A percentile compares a stretch with the other conserved stretches of the same genome.
Evolutionary conservation across 2,329 filamentous ascomycete species (phyloP).

Genomic region (Aspergillus sergii): DNA sequence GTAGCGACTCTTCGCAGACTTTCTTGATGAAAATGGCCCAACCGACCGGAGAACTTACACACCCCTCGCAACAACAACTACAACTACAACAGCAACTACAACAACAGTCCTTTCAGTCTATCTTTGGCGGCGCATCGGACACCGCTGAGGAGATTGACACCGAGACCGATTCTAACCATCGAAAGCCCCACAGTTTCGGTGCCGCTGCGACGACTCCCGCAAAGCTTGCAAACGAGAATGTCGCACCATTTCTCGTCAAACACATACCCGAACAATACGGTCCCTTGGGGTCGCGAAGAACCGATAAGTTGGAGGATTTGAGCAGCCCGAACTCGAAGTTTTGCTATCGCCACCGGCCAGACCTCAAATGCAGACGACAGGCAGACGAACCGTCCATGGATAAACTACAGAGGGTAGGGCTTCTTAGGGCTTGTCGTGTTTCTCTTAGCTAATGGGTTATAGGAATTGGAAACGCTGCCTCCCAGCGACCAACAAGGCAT

Average conservation of each 20-base stretch:
- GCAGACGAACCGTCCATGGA: slow-evolving; percentile 97
- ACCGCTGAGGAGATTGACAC: slow-evolving; percentile 20
- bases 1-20: not conserved
- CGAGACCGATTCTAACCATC: slow-evolving; percentile 27
- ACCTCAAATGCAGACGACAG: slow-evolving; percentile 88
- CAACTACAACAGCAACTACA: not conserved
- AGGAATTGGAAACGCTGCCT: slow-evolving; percentile 82
- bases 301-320: slow-evolving; percentile 46
- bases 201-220: slow-evolving; percentile 48
- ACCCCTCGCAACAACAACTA: not conserved
- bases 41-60: not conserved
- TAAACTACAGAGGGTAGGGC: slow-evolving; percentile 78
- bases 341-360: slow-evolving; percentile 93
- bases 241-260: slow-evolving; percentile 85
- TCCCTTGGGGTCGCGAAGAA: slow-evolving; percentile 59
- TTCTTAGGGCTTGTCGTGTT: not conserved
- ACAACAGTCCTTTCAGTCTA: slow-evolving; percentile 19
- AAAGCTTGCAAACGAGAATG: slow-evolving; percentile 73
- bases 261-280: slow-evolving; percentile 91
- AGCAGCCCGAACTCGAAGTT: slow-evolving; percentile 72
- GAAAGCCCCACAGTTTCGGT: slow-evolving; percentile 29
- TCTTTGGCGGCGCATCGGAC: slow-evolving; percentile 25
- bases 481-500: slow-evolving; percentile 91
- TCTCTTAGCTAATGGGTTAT: slow-evolving; percentile 8
- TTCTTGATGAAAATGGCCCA: not conserved